Percentiles rank a stretch among this genome's conserved stretches.
Evolutionary conservation across 164 flowering plant genomes (phyloP).

Genomic region (Piper longum): DNA sequence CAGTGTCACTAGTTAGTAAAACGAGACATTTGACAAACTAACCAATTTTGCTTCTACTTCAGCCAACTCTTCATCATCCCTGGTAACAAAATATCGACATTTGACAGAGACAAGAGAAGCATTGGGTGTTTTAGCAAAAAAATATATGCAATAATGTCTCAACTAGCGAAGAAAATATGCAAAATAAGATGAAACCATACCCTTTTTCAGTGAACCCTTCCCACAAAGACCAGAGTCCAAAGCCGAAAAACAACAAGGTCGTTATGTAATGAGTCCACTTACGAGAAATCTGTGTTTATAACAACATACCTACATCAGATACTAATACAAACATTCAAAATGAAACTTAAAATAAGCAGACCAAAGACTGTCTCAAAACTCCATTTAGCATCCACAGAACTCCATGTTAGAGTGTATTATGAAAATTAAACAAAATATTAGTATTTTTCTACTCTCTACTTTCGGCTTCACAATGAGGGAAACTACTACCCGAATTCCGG

Average conservation of each 20-base stretch:
- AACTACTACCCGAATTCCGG: too few species aligned
- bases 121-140: background rate
- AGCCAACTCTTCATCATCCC: conserved; percentile 74
- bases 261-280: conserved; percentile 86
- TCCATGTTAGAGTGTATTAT: background rate
- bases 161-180: background rate
- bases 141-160: background rate
- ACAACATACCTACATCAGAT: too few species aligned
- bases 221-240: conserved; percentile 93
- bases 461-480: too few species aligned
- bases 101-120: background rate
- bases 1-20: background rate
- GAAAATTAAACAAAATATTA: background rate
- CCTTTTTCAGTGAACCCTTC: conserved; percentile 68
- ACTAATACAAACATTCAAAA: background rate
- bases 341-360: too few species aligned
- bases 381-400: too few species aligned
- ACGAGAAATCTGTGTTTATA: conserved; percentile 55
- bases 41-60: conserved; percentile 97
- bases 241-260: conserved; percentile 73
- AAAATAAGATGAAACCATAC: conserved; percentile 17
- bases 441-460: too few species aligned
- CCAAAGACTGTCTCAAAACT: background rate
- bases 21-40: conserved; percentile 6
- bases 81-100: conserved; percentile 6